Conservation (phyloP, 768 basidiomycete genomes). For the Hirschioporus abietinus region DNA sequence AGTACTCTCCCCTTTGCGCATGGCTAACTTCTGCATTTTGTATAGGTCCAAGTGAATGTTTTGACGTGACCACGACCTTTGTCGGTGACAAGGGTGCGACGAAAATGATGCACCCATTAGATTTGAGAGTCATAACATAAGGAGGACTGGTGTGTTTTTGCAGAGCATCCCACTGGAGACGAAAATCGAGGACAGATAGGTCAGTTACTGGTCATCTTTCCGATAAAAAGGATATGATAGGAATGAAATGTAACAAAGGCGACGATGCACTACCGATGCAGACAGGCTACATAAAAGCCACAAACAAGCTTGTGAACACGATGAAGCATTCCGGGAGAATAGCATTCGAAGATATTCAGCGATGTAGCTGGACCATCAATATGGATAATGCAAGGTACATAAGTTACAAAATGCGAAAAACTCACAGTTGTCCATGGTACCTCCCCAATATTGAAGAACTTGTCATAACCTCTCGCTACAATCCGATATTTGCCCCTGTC, state of each 20-base stretch:
- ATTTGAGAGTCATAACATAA: constrained; percentile 86
- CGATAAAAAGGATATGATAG: not conserved
- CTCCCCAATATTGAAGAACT: constrained; percentile 98
- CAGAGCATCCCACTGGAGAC: constrained; percentile 68
- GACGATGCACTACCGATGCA: no score
- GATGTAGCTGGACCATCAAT: no score
- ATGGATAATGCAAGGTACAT: not conserved
- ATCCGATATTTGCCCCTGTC: constrained; percentile 46
- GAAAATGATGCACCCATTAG: constrained; percentile 97
- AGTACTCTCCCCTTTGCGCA: constrained; percentile 76
- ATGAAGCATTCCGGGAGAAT: no score
- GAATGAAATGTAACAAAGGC: not conserved
- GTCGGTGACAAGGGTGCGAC: constrained; percentile 75
- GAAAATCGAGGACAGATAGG: no score
- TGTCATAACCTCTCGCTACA: constrained; percentile 91
- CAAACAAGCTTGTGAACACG: no score
- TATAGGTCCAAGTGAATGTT: constrained; percentile 77
- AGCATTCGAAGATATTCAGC: no score
- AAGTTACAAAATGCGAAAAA: constrained; percentile 8
- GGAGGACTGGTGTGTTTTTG: constrained; percentile 65
- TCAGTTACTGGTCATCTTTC: no score
- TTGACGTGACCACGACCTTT: constrained; percentile 82
- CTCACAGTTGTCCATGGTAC: constrained; percentile 91
- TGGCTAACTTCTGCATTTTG: constrained; percentile 49
- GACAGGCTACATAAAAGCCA: no score